phyloP scores from a whole-genome alignment of 768 basidiomycete species.

The Tulasnella sp. region DNA sequence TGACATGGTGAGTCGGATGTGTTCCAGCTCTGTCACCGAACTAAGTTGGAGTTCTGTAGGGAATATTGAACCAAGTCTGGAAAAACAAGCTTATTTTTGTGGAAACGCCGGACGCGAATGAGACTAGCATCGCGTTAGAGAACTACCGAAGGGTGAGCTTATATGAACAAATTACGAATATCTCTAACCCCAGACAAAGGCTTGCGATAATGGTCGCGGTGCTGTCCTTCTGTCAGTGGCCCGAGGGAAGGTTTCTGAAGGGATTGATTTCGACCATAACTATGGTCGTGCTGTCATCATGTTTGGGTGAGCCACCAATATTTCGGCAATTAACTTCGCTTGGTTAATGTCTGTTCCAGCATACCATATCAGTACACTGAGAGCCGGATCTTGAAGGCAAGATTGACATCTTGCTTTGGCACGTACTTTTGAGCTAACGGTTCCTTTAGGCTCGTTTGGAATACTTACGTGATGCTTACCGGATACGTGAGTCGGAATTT shows the following conservation, averaged over 20 bases:
- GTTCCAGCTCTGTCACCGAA: not conserved
- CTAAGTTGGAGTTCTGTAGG: slow-evolving; percentile 35
- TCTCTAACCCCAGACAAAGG: slow-evolving; percentile 34
- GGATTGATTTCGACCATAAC: slow-evolving; percentile 99
- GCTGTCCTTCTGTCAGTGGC: slow-evolving; percentile 95
- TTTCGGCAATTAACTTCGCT: not conserved
- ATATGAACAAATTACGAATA: not conserved
- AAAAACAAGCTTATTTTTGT: slow-evolving; percentile 99
- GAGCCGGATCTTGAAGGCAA: slow-evolving; percentile 76
- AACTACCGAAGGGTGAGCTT: slow-evolving; percentile 77
- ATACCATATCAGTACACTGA: slow-evolving; percentile 98
- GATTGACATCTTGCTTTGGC: not conserved
- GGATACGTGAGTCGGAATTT: slow-evolving; percentile 97
- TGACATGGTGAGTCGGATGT: slow-evolving; percentile 68
- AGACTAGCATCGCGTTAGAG: slow-evolving; percentile 94
- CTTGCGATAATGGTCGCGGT: slow-evolving; percentile 96
- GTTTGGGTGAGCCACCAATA: slow-evolving; percentile 65
- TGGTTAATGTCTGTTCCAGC: slow-evolving; percentile 28
- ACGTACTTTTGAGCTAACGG: not conserved
- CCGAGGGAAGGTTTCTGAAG: slow-evolving; percentile 97
- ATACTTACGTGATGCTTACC: slow-evolving; percentile 94
- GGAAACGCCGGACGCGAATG: slow-evolving; percentile 97
- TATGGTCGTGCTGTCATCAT: slow-evolving; percentile 98
- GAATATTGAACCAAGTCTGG: slow-evolving; percentile 98
- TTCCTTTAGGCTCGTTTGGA: slow-evolving; percentile 61